Evolutionary conservation across 176 grass and related monocot species (phyloP), one percentile per base, ranked within the genome.

Genomic region (Rhynchospora breviuscula): DNA sequence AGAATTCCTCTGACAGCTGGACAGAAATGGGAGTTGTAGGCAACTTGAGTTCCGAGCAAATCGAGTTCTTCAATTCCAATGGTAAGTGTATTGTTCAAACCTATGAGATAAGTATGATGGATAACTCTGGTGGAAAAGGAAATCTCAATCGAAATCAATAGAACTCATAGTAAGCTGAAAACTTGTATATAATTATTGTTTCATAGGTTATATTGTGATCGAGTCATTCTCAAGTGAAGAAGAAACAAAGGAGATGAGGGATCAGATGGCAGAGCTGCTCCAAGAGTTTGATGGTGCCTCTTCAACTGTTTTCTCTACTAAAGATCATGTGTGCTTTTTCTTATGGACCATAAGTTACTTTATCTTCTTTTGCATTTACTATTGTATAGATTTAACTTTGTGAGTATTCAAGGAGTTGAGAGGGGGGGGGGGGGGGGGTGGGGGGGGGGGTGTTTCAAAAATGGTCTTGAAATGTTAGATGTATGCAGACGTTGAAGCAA

Each of bases 121-220:
- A 52, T n/a, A 76, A 58, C 44, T 45, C 19, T 12, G 47, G 26
- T 53, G 61, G 62, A 72, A 52, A 29, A 33, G 6, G 9, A 45
- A 4, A 74, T 74, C 35, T 40, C 35, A 40, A 40, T 40, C 4
- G 35, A 40, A 40, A 40, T 40, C 35, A 47, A 48, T 33, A 1
- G 45, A 22, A 43, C 49, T 14, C 43, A 5, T 44, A 18, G 69
- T 57, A 72, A 85, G 59, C 70, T 85, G 67, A 87, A 62, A 66
- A 44, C 0, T 73, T 65, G 15, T 47, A n/a, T 6, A 25, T 12
- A 4, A 48, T 53, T 31, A 18, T 14, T 84, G 52, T 66, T 49
- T 3, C 59, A 21, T 88, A 98, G 89, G 95, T 13, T 95, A 91
- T 86, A 75, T 98, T 56, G 89, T 95, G 45, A 60, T 95, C n/a